Percentiles rank a stretch among this genome's conserved stretches.
Evolutionary conservation across 345 rosid species (phyloP).

Genomic region (rapeseed (Brassica napus)): Da-Ae NC_063451.1:38092501-38093000

Average conservation of each 20-base stretch:
- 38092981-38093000: too few relatives aligned
- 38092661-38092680: constrained; percentile 12
- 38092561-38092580: constrained; percentile 32
- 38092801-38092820: too few relatives aligned
- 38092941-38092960: too few relatives aligned
- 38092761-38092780: neutral
- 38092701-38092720: constrained; percentile 2
- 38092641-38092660: neutral
- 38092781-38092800: neutral
- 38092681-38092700: constrained; percentile 5
- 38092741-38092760: neutral
- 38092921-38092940: too few relatives aligned
- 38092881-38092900: too few relatives aligned
- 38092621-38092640: constrained; percentile 5
- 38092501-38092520: constrained; percentile 13
- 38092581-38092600: neutral
- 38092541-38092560: constrained; percentile 39
- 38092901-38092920: too few relatives aligned
- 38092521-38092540: constrained; percentile 20
- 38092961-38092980: too few relatives aligned
- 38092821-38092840: too few relatives aligned
- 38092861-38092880: too few relatives aligned
- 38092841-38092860: too few relatives aligned
- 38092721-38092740: neutral
- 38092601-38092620: neutral